Percentiles rank a stretch among this genome's conserved stretches.
These are phyloP conservation scores for Trichoderma erinaceum DNA, from an alignment of 495 filamentous ascomycete genomes.

Conservation along the genomic window DNA sequence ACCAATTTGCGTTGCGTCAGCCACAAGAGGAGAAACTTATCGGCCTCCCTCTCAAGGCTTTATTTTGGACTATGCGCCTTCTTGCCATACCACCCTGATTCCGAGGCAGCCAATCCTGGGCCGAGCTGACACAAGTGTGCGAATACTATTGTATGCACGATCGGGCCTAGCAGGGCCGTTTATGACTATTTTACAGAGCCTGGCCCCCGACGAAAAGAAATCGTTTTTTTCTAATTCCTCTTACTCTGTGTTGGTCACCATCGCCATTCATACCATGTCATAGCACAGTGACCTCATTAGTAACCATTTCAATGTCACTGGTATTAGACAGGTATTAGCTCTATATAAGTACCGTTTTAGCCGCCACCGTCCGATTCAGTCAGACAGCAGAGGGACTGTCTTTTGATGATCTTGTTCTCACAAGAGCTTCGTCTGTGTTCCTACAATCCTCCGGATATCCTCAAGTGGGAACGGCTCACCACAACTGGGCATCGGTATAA, in stretches of 20 bases:
- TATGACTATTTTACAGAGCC: neutral
- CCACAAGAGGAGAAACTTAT: neutral
- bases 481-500: neutral
- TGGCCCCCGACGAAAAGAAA: neutral
- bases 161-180: neutral
- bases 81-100: neutral
- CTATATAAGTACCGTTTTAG: neutral
- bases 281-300: neutral
- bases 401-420: neutral
- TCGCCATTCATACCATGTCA: neutral
- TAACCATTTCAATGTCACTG: neutral
- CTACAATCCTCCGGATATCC: neutral
- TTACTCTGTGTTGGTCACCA: neutral
- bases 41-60: neutral
- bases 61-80: neutral
- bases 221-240: neutral
- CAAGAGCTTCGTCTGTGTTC: neutral
- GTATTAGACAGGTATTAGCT: neutral
- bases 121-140: conserved; percentile 3
- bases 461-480: neutral
- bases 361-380: neutral
- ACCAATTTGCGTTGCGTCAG: neutral
- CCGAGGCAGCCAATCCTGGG: conserved; percentile 1
- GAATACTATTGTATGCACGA: neutral
- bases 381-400: neutral